phyloP scores from a whole-genome alignment of 169 alveolate genomes.

The Cryptosporidium sp. region DNA sequence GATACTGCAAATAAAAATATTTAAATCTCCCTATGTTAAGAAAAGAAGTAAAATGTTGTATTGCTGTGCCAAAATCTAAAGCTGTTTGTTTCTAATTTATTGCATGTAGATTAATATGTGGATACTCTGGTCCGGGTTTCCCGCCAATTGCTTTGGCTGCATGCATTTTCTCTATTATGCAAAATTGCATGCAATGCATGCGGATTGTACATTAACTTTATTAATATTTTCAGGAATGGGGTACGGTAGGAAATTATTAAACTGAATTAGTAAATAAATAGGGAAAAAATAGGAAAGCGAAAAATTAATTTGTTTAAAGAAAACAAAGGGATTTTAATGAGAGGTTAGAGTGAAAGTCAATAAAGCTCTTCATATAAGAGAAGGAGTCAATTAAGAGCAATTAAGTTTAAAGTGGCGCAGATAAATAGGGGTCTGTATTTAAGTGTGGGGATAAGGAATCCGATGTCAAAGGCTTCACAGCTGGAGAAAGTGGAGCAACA shows the following conservation, averaged over 20 bases:
- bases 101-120: neutral
- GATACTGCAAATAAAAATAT: no score
- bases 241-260: neutral
- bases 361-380: constrained; percentile 1
- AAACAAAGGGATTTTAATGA: constrained; percentile 11
- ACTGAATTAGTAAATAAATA: neutral
- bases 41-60: no score
- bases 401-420: constrained; percentile 7
- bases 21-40: no score
- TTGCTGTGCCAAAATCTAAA: neutral
- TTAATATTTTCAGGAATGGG: neutral
- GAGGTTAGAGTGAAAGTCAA: neutral
- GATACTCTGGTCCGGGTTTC: neutral
- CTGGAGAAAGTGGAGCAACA: constrained; percentile 36
- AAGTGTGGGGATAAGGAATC: constrained; percentile 21
- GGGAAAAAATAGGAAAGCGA: neutral
- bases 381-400: neutral
- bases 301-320: neutral
- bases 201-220: neutral
- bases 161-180: neutral
- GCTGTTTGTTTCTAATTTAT: neutral
- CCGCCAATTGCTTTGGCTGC: constrained; percentile 4
- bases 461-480: constrained; percentile 35
- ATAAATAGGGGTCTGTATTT: neutral
- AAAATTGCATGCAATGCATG: constrained; percentile 11